These are phyloP conservation scores for Epichloe sylvatica DNA, from an alignment of 2,329 filamentous ascomycete species.

Conservation along the genomic window DNA sequence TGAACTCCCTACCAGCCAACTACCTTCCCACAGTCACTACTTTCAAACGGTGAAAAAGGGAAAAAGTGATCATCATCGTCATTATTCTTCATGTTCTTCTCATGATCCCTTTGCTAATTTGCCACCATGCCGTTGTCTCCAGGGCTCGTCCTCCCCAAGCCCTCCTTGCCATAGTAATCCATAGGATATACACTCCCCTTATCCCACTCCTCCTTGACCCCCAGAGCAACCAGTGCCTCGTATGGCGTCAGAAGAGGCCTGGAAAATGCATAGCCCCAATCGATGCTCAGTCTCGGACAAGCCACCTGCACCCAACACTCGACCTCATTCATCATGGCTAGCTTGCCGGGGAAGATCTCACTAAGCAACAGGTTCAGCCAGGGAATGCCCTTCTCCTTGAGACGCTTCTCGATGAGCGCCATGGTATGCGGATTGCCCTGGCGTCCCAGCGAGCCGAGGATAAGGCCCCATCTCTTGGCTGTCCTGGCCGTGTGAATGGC, in stretches of 20 bases:
- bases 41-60: background rate
- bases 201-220: constrained; percentile 62
- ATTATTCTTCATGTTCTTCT: background rate
- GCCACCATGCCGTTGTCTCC: constrained; percentile 6
- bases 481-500: constrained; percentile 64
- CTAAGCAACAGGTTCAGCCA: constrained; percentile 77
- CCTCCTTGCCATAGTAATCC: constrained; percentile 94
- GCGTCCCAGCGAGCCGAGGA: constrained; percentile 78
- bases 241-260: constrained; percentile 83
- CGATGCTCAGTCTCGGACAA: constrained; percentile 90
- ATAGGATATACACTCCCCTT: constrained; percentile 61
- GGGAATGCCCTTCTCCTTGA: constrained; percentile 58
- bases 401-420: constrained; percentile 65
- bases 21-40: too few species aligned
- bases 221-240: constrained; percentile 83
- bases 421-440: constrained; percentile 95
- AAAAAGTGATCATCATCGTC: background rate
- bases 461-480: constrained; percentile 86
- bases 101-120: background rate
- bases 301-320: constrained; percentile 98
- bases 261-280: constrained; percentile 96
- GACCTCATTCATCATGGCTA: constrained; percentile 85
- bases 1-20: too few species aligned
- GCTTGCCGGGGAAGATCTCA: constrained; percentile 92
- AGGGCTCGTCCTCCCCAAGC: constrained; percentile 64